These are phyloP conservation scores for Sporothrix humicola DNA, from an alignment of 2,329 filamentous ascomycete species.

Conservation along the genomic window DNA sequence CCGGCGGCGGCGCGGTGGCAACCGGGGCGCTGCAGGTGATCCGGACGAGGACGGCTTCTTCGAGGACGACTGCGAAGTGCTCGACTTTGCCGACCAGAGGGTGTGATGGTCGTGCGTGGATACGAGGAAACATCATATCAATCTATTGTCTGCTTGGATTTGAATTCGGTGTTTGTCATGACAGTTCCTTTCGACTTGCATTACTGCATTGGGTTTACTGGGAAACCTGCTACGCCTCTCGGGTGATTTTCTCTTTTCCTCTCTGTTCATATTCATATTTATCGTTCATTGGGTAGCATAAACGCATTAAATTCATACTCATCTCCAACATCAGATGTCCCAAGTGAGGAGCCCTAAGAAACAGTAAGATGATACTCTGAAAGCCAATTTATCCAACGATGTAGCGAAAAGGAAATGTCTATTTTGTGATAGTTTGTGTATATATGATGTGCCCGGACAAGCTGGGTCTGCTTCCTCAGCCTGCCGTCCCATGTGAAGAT, in stretches of 20 bases:
- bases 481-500: background rate
- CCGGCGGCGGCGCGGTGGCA: conserved; percentile 71
- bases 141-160: background rate
- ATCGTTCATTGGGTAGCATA: conserved; percentile 10
- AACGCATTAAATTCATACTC: conserved; percentile 19
- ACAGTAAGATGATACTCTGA: background rate
- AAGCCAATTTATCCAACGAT: background rate
- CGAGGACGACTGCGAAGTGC: conserved; percentile 88
- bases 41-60: conserved; percentile 75
- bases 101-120: conserved; percentile 51
- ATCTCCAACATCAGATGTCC: conserved; percentile 12
- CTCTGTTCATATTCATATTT: background rate
- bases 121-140: too few relatives aligned
- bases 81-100: conserved; percentile 81
- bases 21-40: conserved; percentile 44
- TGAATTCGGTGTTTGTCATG: conserved; percentile 8
- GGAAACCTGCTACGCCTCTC: background rate
- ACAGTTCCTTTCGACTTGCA: background rate
- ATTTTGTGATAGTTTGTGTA: background rate
- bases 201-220: conserved; percentile 5
- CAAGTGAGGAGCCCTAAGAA: background rate
- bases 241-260: conserved; percentile 1
- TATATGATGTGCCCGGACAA: background rate
- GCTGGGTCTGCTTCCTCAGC: background rate
- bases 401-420: conserved; percentile 12